Percentiles rank a stretch among this genome's conserved stretches.
phyloP scores from a whole-genome alignment of 805 yeast genomes.

The Candida chilensis region DNA sequence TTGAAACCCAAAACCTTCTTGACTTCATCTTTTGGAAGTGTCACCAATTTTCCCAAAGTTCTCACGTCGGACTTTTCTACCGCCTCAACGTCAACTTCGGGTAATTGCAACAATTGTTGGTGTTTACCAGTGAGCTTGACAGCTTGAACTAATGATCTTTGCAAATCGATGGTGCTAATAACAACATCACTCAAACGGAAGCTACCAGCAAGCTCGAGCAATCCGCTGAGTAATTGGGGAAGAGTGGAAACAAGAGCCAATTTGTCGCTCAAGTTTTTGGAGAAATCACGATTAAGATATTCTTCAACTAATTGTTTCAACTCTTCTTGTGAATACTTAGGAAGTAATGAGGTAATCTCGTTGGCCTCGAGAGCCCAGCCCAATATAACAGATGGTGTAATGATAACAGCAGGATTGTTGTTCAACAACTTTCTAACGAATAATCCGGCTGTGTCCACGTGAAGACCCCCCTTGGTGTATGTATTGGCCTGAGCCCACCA shows the following conservation, averaged over 20 bases:
- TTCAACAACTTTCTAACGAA: conserved; percentile 70
- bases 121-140: conserved; percentile 41
- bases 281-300: conserved; percentile 46
- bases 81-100: conserved; percentile 48
- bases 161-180: conserved; percentile 50
- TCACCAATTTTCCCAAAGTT: conserved; percentile 63
- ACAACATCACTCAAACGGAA: conserved; percentile 70
- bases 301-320: conserved; percentile 42
- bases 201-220: conserved; percentile 72
- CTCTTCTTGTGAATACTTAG: conserved; percentile 31
- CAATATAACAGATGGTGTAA: conserved; percentile 48
- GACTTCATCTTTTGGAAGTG: conserved; percentile 46
- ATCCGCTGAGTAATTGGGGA: conserved; percentile 59
- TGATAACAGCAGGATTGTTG: conserved; percentile 58
- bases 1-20: conserved; percentile 46
- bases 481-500: conserved; percentile 89
- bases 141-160: conserved; percentile 71
- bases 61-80: conserved; percentile 35
- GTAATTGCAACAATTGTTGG: conserved; percentile 74
- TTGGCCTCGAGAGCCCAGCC: conserved; percentile 55
- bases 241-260: conserved; percentile 52
- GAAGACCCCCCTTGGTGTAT: conserved; percentile 76
- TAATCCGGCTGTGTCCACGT: conserved; percentile 72
- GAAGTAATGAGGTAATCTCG: conserved; percentile 45
- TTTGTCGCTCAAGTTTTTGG: conserved; percentile 22